Base-by-base conservation (phyloP, 352 stramenopile genomes). In the Elongisporangium anandrum region DNA sequence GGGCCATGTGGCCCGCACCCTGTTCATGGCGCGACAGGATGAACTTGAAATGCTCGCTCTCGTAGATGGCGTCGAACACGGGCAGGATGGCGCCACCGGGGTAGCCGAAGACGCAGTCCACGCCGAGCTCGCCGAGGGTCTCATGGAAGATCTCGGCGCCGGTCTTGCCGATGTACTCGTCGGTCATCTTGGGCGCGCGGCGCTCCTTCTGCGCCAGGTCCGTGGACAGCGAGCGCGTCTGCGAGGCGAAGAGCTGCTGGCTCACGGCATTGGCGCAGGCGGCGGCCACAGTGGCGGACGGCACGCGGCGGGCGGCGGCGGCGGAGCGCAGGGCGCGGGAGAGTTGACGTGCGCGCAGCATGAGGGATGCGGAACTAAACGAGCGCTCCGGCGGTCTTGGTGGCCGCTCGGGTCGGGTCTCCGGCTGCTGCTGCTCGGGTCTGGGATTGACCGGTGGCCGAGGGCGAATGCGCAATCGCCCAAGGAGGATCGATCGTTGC, bases 101-200 rank as follows among this genome's bases (percentile, higher is more conserved):
- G 73, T 98, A 98, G 22, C 94, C 94, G 64, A 98, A 98, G 15
- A 98, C 91, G 52, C 89, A 88, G 54, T 96, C 75, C 3, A 97
- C 90, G 49, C 76, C 90, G 64, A 97, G 76, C 60, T 98, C 90
- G 0, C 87, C 73, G 23, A 98, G 81, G 64, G 94, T 97, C 68
- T 93, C 83, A 76, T 98, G 96, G 66, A 98, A 97, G 65, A 98
- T 97, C 66, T 96, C 85, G 38, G 92, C 94, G 63, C 91, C 94
- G 6, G 88, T 97, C 64, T 97, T 92, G 63, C 90, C 90, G 49
- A 96, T 84, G 70, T 87, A 97, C 69, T 93, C 76, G 69, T 95
- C 85, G n/a, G 83, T 93, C 52, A 64, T 69, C 63, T 84, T 82
- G 29, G 70, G 70, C 26, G 69, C 22, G 55, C 63, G 56, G 57